Evolutionary conservation across 2,329 filamentous ascomycete species (phyloP), one percentile per base, ranked within the genome.

Genomic region (Colletotrichum melonis): DNA sequence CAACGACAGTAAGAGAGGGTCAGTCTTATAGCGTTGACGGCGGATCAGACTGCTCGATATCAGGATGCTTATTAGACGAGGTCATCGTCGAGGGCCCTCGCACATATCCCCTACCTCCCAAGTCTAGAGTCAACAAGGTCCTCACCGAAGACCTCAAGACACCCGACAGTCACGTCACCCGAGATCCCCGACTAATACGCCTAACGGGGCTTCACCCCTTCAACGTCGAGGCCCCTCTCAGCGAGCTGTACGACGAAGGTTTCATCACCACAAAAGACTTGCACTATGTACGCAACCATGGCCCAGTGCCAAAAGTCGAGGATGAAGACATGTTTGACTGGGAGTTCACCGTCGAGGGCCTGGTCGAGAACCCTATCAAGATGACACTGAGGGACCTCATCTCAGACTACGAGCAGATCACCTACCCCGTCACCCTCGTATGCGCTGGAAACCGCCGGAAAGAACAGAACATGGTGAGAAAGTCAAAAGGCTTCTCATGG

Each of bases 401-500:
- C 38, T 84, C 88, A 46, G 88, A 93, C 9, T 97, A 93, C 78
- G 91, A 95, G 67, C 94, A 97, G 80, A 89, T 94, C 30, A 98
- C 95, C 3, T 94, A 93, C 71, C 95, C 95, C 0, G 88, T 98
- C 73, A 98, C 95, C 0, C 88, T 98, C 1, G 95, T 98, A 26
- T 98, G 95, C 81, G 95, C 95, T 4, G 95, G 95, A 1, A 98
- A 98, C 81, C 89, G 95, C 72, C 90, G 95, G 38, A 98, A 98
- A 83, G 95, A 98, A 82, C 95, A 98, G 80, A 98, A 98, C 77
- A 88, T 94, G 64, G 94, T 98, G 3, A 89, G 94, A 19, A 98
- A 98, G 81, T 94, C 94, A 1, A 97, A 98, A 78, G 95, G 95
- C 0, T 98, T 98, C 84, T 97, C 95, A 2, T 98, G 95, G 95